phyloP scores from a whole-genome alignment of 306 rosid species.

The Gastrolobium bilobum region DNA sequence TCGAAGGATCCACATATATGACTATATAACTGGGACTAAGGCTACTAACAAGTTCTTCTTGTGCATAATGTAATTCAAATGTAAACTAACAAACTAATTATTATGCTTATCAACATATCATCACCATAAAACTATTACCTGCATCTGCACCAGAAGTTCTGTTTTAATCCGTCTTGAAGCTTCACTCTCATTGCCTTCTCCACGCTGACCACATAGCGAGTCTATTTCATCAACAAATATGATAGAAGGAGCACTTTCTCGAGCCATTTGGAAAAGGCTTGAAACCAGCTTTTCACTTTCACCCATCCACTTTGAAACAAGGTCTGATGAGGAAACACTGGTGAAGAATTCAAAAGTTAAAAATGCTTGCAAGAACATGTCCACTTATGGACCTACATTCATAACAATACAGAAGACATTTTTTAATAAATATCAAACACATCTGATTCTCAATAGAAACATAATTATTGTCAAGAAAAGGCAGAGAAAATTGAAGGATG shows the following conservation, averaged over 20 bases:
- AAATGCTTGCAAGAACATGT: slow-evolving; percentile 48
- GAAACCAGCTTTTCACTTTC: slow-evolving; percentile 99
- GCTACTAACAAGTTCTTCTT: background rate
- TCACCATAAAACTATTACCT: slow-evolving; percentile 67
- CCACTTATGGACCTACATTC: slow-evolving; percentile 50
- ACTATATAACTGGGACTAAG: slow-evolving; percentile 13
- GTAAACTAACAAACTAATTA: slow-evolving; percentile 21
- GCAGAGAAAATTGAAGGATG: slow-evolving; percentile 2
- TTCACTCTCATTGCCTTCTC: slow-evolving; percentile 99
- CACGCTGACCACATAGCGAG: slow-evolving; percentile 95
- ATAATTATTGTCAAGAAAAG: background rate
- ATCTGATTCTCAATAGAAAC: slow-evolving; percentile 25
- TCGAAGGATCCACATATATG: background rate
- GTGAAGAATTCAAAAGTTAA: slow-evolving; percentile 52
- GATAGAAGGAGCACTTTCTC: slow-evolving; percentile 96
- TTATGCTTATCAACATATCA: slow-evolving; percentile 33
- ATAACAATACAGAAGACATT: slow-evolving; percentile 26
- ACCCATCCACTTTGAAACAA: slow-evolving; percentile 99
- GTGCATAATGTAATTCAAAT: slow-evolving; percentile 38
- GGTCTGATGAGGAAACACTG: slow-evolving; percentile 97
- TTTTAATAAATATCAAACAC: slow-evolving; percentile 49
- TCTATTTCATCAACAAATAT: slow-evolving; percentile 97
- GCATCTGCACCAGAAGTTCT: slow-evolving; percentile 99
- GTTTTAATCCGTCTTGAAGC: slow-evolving; percentile 98
- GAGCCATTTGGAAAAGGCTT: slow-evolving; percentile 96